Conservation (phyloP, 2,329 filamentous ascomycete species). For the Microsporum ferrugineum region DNA sequence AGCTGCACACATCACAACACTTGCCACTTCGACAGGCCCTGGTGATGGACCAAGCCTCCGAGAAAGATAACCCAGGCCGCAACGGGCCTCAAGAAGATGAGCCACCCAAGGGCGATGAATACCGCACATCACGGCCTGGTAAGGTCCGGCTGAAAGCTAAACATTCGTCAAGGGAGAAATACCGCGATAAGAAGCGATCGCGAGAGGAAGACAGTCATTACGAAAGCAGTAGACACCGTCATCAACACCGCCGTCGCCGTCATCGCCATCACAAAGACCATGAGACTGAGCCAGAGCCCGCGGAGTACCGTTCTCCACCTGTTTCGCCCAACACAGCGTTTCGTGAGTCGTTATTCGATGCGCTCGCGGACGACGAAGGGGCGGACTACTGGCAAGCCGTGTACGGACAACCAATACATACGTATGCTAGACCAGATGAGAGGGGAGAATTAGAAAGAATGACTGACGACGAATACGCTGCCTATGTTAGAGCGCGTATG, state of each 20-base stretch:
- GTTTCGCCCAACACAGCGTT: constrained; percentile 67
- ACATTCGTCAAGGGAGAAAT: background rate
- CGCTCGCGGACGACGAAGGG: constrained; percentile 91
- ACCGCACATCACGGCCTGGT: constrained; percentile 13
- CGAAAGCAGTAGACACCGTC: constrained; percentile 15
- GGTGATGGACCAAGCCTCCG: background rate
- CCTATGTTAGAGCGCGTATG: constrained; percentile 77
- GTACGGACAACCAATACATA: constrained; percentile 91
- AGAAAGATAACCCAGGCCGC: background rate
- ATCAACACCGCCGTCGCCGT: constrained; percentile 16
- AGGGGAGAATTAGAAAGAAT: constrained; percentile 61
- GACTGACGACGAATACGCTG: constrained; percentile 84
- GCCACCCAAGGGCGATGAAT: constrained; percentile 9
- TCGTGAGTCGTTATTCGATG: constrained; percentile 88
- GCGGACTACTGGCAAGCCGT: constrained; percentile 90
- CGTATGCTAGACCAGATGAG: constrained; percentile 51
- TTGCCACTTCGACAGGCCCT: background rate
- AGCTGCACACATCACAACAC: background rate
- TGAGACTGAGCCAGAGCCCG: constrained; percentile 6
- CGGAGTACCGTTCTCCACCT: constrained; percentile 9
- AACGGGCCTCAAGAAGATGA: background rate
- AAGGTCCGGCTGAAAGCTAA: constrained; percentile 28
- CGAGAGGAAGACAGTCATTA: constrained; percentile 11
- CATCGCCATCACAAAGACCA: constrained; percentile 21
- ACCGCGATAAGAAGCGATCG: background rate